Percentiles rank a stretch among this genome's conserved stretches.
Evolutionary conservation across 2,329 filamentous ascomycete species (phyloP).

Genomic region (Fusarium oligoseptatum): DNA sequence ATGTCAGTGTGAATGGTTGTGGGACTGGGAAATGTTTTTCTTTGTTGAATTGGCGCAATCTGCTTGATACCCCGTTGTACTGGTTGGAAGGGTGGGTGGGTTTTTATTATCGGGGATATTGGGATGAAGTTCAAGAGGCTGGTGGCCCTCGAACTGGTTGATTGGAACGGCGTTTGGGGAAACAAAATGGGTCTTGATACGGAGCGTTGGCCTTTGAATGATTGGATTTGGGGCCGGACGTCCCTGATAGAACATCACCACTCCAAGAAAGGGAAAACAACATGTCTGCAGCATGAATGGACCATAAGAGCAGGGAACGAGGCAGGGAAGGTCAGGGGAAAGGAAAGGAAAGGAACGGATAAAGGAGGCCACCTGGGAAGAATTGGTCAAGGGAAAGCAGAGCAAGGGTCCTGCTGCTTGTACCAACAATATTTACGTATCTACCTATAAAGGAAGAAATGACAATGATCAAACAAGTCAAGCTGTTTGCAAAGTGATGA

Average conservation of each 20-base stretch:
- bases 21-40: conserved; percentile 42
- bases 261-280: conserved; percentile 55
- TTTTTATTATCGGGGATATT: conserved; percentile 39
- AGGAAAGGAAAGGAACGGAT: conserved; percentile 16
- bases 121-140: conserved; percentile 33
- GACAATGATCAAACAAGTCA: conserved; percentile 13
- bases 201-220: conserved; percentile 44
- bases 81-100: conserved; percentile 35
- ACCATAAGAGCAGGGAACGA: conserved; percentile 33
- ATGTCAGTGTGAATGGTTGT: conserved; percentile 14
- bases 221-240: conserved; percentile 43
- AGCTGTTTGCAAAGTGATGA: conserved; percentile 10
- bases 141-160: conserved; percentile 33
- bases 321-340: conserved; percentile 19
- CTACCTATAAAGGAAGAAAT: conserved; percentile 33
- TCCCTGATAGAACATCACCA: conserved; percentile 64
- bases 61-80: conserved; percentile 51
- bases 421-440: conserved; percentile 42
- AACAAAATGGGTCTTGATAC: conserved; percentile 41
- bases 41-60: conserved; percentile 43
- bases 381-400: conserved; percentile 39
- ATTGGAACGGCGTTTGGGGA: conserved; percentile 48
- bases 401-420: conserved; percentile 50
- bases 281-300: conserved; percentile 48
- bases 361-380: conserved; percentile 27